A percentile compares a stretch with the other conserved stretches of the same genome.
Conservation (phyloP, 2,329 filamentous ascomycete genomes). For the Trichoderma breve region DNA sequence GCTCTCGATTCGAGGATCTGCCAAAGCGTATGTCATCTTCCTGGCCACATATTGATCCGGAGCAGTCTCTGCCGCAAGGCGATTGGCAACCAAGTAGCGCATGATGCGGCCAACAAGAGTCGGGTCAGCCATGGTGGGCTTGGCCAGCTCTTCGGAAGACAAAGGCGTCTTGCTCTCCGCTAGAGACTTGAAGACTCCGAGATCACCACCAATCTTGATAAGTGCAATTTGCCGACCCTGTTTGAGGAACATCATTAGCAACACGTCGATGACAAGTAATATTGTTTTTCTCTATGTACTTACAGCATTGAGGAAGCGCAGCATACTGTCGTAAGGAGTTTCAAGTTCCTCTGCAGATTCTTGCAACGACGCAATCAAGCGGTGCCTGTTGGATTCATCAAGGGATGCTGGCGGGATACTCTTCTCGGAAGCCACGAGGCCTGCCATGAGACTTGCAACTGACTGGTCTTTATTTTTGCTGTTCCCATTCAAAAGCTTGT, state of each 20-base stretch:
- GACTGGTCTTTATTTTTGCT: neutral
- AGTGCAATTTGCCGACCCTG: neutral
- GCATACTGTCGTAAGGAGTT: constrained; percentile 11
- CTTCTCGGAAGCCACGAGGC: neutral
- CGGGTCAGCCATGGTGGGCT: constrained; percentile 28
- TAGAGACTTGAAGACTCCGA: constrained; percentile 25
- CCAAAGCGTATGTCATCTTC: constrained; percentile 29
- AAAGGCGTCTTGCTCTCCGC: constrained; percentile 21
- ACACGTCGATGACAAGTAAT: neutral
- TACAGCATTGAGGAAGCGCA: constrained; percentile 15
- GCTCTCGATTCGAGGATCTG: constrained; percentile 29
- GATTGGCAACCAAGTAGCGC: constrained; percentile 33
- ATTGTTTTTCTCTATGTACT: neutral
- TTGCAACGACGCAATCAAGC: neutral
- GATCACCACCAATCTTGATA: constrained; percentile 21
- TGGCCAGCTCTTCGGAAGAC: constrained; percentile 23
- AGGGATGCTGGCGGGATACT: neutral
- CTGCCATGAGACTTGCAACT: neutral
- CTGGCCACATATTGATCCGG: constrained; percentile 32
- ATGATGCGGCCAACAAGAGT: constrained; percentile 33
- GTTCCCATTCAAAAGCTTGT: neutral
- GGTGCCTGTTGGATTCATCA: constrained; percentile 14
- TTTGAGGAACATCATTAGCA: neutral
- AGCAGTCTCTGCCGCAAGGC: constrained; percentile 30
- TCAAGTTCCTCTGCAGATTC: constrained; percentile 10